phyloP scores from a whole-genome alignment of 2,329 filamentous ascomycete genomes.

The Thermothelomyces thermophilus region DNA sequence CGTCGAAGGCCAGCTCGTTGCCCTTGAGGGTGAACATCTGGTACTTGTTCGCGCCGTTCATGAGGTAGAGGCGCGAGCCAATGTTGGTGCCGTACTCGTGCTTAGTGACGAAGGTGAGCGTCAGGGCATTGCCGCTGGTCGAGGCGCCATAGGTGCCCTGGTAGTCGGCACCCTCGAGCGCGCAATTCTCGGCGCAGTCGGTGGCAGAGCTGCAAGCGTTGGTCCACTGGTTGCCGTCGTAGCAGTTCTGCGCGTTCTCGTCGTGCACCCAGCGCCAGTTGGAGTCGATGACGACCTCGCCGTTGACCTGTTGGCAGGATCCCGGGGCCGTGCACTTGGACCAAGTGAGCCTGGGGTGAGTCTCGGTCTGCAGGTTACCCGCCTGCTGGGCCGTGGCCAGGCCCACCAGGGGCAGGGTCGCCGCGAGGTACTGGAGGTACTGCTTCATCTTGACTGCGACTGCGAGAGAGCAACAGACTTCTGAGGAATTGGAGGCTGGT shows the following conservation, averaged over 20 bases:
- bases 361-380: slow-evolving; percentile 42
- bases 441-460: slow-evolving; percentile 19
- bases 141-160: slow-evolving; percentile 47
- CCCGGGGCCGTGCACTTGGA: slow-evolving; percentile 42
- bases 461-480: neutral
- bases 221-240: slow-evolving; percentile 44
- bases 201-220: slow-evolving; percentile 39
- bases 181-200: slow-evolving; percentile 43
- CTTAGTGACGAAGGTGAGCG: slow-evolving; percentile 52
- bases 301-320: slow-evolving; percentile 41
- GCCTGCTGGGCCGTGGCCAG: slow-evolving; percentile 43
- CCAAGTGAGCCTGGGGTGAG: slow-evolving; percentile 48
- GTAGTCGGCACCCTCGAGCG: slow-evolving; percentile 49
- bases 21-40: slow-evolving; percentile 58
- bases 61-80: slow-evolving; percentile 56
- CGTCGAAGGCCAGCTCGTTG: slow-evolving; percentile 66
- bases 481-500: neutral
- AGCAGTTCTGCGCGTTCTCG: slow-evolving; percentile 47
- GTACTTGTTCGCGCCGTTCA: slow-evolving; percentile 56
- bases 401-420: slow-evolving; percentile 18
- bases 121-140: slow-evolving; percentile 45
- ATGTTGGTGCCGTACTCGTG: slow-evolving; percentile 41
- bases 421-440: slow-evolving; percentile 22
- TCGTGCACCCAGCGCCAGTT: slow-evolving; percentile 58
- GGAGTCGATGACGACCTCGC: slow-evolving; percentile 49